Conservation (phyloP, 108 stramenopile species). For the Fragilaria crotonensis region DNA sequence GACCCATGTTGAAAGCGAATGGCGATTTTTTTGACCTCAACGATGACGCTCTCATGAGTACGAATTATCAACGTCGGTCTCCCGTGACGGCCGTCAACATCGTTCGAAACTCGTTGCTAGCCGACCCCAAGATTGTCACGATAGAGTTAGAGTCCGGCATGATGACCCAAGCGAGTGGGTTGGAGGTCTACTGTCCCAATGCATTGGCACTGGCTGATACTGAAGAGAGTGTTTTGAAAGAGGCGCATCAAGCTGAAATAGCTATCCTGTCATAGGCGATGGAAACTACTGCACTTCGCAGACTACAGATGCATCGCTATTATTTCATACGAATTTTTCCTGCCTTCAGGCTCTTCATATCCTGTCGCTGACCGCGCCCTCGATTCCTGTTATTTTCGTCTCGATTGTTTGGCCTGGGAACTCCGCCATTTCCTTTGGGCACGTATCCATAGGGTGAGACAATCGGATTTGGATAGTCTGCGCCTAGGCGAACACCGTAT, state of each 20-base stretch:
- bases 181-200: constrained; percentile 38
- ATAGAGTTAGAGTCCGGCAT: constrained; percentile 43
- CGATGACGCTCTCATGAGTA: constrained; percentile 44
- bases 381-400: constrained; percentile 23
- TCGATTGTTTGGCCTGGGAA: constrained; percentile 25
- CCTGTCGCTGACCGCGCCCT: constrained; percentile 59
- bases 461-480: constrained; percentile 80
- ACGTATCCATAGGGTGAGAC: constrained; percentile 27
- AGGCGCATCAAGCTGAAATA: constrained; percentile 36
- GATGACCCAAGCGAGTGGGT: constrained; percentile 46
- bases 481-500: constrained; percentile 60
- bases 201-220: constrained; percentile 36
- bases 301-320: neutral
- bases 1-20: constrained; percentile 47
- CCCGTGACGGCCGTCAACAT: constrained; percentile 67
- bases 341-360: constrained; percentile 75
- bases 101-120: constrained; percentile 28
- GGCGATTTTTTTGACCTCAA: constrained; percentile 35
- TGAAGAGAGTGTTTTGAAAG: constrained; percentile 33
- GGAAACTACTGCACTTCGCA: neutral
- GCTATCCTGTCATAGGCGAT: constrained; percentile 12
- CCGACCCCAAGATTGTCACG: constrained; percentile 29
- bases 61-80: constrained; percentile 59
- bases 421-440: constrained; percentile 1
- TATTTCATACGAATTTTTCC: constrained; percentile 30